These are phyloP conservation scores for Naganishia kalamii DNA, from an alignment of 768 basidiomycete species.

Conservation along the genomic window DNA sequence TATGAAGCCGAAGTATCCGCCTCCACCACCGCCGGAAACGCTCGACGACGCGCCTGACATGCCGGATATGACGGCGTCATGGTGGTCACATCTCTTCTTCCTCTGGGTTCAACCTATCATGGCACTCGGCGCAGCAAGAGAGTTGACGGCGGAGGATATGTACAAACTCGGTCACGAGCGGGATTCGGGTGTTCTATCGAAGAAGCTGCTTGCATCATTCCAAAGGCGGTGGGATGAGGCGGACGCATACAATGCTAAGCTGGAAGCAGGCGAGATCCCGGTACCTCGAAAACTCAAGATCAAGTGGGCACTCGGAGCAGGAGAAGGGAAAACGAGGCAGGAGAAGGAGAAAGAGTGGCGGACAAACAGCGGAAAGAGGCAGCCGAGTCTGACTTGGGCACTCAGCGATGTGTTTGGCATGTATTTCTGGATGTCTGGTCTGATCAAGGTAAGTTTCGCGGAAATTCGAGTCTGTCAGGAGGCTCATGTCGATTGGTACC, in stretches of 20 bases:
- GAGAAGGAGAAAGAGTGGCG: conserved; percentile 40
- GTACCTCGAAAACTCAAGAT: conserved; percentile 51
- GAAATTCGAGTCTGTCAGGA: too few relatives aligned
- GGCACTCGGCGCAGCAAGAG: conserved; percentile 67
- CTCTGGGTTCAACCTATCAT: conserved; percentile 70
- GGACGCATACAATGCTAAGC: conserved; percentile 62
- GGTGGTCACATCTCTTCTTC: conserved; percentile 61
- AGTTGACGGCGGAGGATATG: conserved; percentile 71
- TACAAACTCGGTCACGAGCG: conserved; percentile 67
- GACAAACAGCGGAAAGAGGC: conserved; percentile 37
- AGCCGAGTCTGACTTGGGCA: conserved; percentile 41
- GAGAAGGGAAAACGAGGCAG: conserved; percentile 48
- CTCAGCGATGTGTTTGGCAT: conserved; percentile 41
- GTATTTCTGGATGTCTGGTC: conserved; percentile 47
- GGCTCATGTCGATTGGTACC: neutral
- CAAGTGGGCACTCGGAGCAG: conserved; percentile 55
- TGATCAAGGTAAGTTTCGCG: conserved; percentile 45
- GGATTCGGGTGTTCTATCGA: conserved; percentile 58
- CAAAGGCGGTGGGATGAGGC: conserved; percentile 56
- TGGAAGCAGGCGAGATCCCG: conserved; percentile 64
- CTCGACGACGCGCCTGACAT: conserved; percentile 48
- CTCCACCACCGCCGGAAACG: conserved; percentile 42
- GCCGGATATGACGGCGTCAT: conserved; percentile 62
- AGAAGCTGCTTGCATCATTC: conserved; percentile 61
- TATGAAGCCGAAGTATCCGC: conserved; percentile 39